Evolutionary conservation across 768 basidiomycete genomes (phyloP).

Genomic region (Lactarius hengduanensis): DNA sequence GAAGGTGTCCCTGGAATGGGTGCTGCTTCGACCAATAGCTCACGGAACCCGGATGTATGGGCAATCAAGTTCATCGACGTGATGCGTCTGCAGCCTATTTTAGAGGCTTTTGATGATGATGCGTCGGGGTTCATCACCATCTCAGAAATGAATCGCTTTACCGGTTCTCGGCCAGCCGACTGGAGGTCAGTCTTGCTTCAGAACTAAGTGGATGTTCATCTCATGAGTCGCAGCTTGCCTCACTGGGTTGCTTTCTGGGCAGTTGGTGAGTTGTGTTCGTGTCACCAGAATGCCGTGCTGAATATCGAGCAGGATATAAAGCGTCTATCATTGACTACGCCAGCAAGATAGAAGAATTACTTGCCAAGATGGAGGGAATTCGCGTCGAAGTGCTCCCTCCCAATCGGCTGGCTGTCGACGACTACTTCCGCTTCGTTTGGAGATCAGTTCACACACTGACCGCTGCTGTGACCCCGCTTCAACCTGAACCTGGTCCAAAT

Average conservation of each 20-base stretch:
- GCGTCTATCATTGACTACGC: constrained; percentile 24
- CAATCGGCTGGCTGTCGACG: constrained; percentile 5
- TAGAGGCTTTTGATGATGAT: constrained; percentile 39
- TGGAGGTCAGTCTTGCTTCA: constrained; percentile 32
- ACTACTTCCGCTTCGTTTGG: constrained; percentile 9
- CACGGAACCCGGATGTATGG: constrained; percentile 32
- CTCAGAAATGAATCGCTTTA: constrained; percentile 37
- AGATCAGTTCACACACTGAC: neutral
- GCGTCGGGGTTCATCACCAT: constrained; percentile 37
- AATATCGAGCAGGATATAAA: constrained; percentile 12
- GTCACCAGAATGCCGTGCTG: neutral
- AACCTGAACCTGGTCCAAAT: neutral
- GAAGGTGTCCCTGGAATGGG: neutral
- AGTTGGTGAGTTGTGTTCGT: constrained; percentile 11
- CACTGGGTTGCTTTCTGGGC: constrained; percentile 39
- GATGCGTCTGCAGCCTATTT: constrained; percentile 30
- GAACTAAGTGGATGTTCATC: neutral
- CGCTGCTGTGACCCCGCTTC: neutral
- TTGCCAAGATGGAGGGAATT: constrained; percentile 25
- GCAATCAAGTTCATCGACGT: constrained; percentile 31
- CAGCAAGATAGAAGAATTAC: constrained; percentile 14
- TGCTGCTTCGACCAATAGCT: neutral
- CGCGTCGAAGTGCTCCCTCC: constrained; percentile 11
- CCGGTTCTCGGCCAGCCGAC: constrained; percentile 28
- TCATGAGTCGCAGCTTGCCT: constrained; percentile 27